Evolutionary conservation across 768 basidiomycete species (phyloP).

Genomic region (Calvatia gigantea): DNA sequence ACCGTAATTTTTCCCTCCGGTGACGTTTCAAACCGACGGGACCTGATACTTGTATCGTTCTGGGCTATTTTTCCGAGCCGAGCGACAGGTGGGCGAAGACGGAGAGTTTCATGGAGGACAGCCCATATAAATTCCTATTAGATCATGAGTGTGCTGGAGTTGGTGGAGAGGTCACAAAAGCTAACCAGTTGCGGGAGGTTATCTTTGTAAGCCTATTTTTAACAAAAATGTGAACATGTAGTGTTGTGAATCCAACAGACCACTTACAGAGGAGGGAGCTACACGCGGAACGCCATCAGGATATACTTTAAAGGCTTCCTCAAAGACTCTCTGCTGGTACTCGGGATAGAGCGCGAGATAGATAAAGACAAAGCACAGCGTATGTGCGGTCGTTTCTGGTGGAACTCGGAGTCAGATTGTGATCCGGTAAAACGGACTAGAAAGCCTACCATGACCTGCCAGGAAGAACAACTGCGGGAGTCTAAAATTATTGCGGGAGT

Average conservation of each 20-base stretch:
- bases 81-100: slow-evolving; percentile 34
- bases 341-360: slow-evolving; percentile 50
- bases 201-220: slow-evolving; percentile 1
- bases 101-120: slow-evolving; percentile 43
- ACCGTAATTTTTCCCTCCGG: slow-evolving; percentile 22
- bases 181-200: slow-evolving; percentile 5
- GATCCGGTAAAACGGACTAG: background rate
- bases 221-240: background rate
- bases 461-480: slow-evolving; percentile 37
- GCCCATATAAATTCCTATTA: slow-evolving; percentile 39
- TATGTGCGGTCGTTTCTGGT: slow-evolving; percentile 46
- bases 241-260: background rate
- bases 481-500: background rate
- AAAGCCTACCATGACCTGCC: slow-evolving; percentile 42
- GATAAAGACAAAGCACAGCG: slow-evolving; percentile 37
- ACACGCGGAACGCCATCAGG: slow-evolving; percentile 29
- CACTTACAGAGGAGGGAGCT: slow-evolving; percentile 25
- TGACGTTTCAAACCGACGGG: slow-evolving; percentile 27
- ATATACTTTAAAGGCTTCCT: slow-evolving; percentile 38
- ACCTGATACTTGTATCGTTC: slow-evolving; percentile 31
- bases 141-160: background rate
- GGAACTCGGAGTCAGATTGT: background rate
- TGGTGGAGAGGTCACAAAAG: background rate
- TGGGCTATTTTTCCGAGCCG: slow-evolving; percentile 32
- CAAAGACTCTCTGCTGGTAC: slow-evolving; percentile 40